A percentile compares a stretch with the other conserved stretches of the same genome.
Conservation (phyloP, 202 grass and related monocot genomes). For the Tripidium arundinaceum region DNA sequence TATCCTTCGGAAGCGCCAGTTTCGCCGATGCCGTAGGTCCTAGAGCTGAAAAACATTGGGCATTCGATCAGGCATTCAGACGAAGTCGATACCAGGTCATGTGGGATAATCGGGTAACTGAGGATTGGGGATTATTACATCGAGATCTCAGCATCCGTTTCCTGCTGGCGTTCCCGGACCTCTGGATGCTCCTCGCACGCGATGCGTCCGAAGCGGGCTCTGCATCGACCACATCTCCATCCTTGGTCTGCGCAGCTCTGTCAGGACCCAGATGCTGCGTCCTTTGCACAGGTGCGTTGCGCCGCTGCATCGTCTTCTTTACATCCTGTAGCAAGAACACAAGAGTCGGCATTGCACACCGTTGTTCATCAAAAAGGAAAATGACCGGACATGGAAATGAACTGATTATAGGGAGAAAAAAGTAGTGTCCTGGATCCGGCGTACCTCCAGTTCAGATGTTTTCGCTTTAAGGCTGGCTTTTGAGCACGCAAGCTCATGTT, state of each 20-base stretch:
- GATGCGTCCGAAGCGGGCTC: slow-evolving; percentile 26
- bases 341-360: not conserved
- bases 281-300: slow-evolving; percentile 13
- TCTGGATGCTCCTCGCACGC: not conserved
- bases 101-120: not conserved
- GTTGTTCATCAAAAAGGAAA: not conserved
- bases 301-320: slow-evolving; percentile 29
- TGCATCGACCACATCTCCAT: not conserved
- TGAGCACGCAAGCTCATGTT: slow-evolving; percentile 47
- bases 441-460: slow-evolving; percentile 45
- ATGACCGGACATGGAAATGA: not conserved
- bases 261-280: slow-evolving; percentile 4
- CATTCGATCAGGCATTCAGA: not conserved
- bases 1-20: slow-evolving; percentile 20
- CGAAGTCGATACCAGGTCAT: not conserved
- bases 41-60: slow-evolving; percentile 41
- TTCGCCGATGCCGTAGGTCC: slow-evolving; percentile 27
- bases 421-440: not conserved
- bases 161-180: slow-evolving; percentile 28
- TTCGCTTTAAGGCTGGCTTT: slow-evolving; percentile 39
- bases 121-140: slow-evolving; percentile 37
- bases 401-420: not conserved
- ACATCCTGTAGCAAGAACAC: slow-evolving; percentile 25
- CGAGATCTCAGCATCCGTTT: slow-evolving; percentile 50
- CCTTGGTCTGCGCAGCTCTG: slow-evolving; percentile 21